phyloP scores from a whole-genome alignment of 176 grass and related monocot genomes.

The Elaeis guineensis region DNA sequence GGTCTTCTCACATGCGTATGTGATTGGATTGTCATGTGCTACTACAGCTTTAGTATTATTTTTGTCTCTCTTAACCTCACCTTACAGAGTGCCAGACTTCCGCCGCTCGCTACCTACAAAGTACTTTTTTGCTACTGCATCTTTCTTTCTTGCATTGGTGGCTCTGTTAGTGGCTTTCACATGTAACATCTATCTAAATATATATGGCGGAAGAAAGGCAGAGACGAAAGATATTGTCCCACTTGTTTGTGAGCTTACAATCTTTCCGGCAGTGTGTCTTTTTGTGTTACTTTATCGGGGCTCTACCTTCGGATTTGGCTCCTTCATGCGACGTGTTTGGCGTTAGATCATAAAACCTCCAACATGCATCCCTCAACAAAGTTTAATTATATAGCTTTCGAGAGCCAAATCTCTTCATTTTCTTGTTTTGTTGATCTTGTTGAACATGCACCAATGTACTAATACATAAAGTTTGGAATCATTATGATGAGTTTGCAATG shows the following conservation, averaged over 20 bases:
- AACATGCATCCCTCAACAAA: too few relatives aligned
- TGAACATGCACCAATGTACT: too few relatives aligned
- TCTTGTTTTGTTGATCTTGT: too few relatives aligned
- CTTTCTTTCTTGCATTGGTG: slow-evolving; percentile 16
- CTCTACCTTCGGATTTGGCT: neutral
- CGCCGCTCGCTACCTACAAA: slow-evolving; percentile 8
- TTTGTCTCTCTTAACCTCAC: slow-evolving; percentile 22
- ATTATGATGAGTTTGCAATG: too few relatives aligned
- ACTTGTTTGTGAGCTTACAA: slow-evolving; percentile 16
- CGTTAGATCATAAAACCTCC: too few relatives aligned
- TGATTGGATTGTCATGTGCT: slow-evolving; percentile 20
- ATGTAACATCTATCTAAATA: slow-evolving; percentile 23
- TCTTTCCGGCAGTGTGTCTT: slow-evolving; percentile 15
- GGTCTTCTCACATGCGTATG: slow-evolving; percentile 27
- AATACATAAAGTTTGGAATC: too few relatives aligned
- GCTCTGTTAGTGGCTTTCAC: slow-evolving; percentile 16
- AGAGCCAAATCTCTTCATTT: too few relatives aligned
- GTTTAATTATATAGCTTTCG: too few relatives aligned
- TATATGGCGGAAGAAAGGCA: slow-evolving; percentile 16
- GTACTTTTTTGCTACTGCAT: slow-evolving; percentile 16
- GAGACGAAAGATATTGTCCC: slow-evolving; percentile 2
- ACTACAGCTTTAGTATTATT: slow-evolving; percentile 20
- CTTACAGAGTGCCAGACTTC: slow-evolving; percentile 28
- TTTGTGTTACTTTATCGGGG: slow-evolving; percentile 2
- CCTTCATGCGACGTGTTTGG: too few relatives aligned